Evolutionary conservation across 768 basidiomycete genomes (phyloP).

Genomic region (Dioszegia hungarica): DNA sequence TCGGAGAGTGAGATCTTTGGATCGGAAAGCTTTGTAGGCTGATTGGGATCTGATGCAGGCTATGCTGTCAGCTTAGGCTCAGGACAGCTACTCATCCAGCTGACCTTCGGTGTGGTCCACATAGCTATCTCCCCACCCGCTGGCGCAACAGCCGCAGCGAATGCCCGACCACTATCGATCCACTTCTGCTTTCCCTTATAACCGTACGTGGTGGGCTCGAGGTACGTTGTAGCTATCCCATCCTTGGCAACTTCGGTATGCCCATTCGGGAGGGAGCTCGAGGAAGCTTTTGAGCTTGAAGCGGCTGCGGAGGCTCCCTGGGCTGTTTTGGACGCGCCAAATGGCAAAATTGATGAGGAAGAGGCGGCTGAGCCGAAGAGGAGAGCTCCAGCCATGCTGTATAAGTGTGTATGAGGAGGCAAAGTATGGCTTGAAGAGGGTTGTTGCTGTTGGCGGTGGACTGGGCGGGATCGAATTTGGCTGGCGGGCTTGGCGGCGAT

Average conservation of each 20-base stretch:
- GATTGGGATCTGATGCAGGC: conserved; percentile 21
- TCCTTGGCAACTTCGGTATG: background rate
- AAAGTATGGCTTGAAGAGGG: too few relatives aligned
- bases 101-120: conserved; percentile 28
- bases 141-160: conserved; percentile 19
- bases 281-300: background rate
- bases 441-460: background rate
- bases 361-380: background rate
- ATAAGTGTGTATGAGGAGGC: background rate
- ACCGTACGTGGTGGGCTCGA: conserved; percentile 15
- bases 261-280: background rate
- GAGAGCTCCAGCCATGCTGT: conserved; percentile 1
- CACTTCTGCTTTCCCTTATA: conserved; percentile 26
- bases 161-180: conserved; percentile 21
- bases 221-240: background rate
- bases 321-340: background rate
- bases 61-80: conserved; percentile 7
- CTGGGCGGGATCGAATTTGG: background rate
- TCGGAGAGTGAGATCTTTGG: conserved; percentile 14
- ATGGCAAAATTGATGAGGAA: background rate
- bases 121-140: conserved; percentile 30
- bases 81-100: background rate
- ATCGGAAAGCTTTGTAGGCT: conserved; percentile 10
- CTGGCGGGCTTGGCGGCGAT: background rate
- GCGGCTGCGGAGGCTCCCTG: background rate